Conservation (phyloP, 768 basidiomycete genomes). For the Suillus americanus region DNA sequence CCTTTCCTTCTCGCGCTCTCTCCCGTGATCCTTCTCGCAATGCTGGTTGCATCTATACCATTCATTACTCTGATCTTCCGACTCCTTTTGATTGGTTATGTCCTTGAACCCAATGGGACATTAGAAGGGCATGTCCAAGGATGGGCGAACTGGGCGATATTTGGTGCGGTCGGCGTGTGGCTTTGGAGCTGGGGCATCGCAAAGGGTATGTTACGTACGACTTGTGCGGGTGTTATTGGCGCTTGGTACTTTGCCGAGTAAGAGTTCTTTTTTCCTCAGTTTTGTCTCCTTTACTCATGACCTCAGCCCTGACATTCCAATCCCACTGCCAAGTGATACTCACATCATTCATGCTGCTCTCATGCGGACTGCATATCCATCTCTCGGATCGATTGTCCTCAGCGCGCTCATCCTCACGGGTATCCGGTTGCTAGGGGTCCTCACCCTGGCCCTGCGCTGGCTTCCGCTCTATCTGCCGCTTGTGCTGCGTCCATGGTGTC, state of each 20-base stretch:
- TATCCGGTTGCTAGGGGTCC: conserved; percentile 56
- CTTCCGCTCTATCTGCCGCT: conserved; percentile 53
- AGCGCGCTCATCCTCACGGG: conserved; percentile 75
- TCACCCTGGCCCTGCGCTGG: conserved; percentile 50
- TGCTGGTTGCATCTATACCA: conserved; percentile 72
- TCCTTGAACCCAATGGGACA: conserved; percentile 40
- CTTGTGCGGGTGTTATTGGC: conserved; percentile 80
- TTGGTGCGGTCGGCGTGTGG: conserved; percentile 52
- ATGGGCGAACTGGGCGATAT: conserved; percentile 78
- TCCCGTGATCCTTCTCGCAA: conserved; percentile 65
- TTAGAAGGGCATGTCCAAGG: conserved; percentile 53
- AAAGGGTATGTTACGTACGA: conserved; percentile 73
- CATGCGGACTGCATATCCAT: conserved; percentile 76
- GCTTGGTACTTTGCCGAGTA: conserved; percentile 87
- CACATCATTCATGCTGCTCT: conserved; percentile 78
- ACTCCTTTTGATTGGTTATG: conserved; percentile 68
- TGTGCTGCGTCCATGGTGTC: conserved; percentile 41
- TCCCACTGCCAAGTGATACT: conserved; percentile 53
- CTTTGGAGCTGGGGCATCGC: conserved; percentile 80
- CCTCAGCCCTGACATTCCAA: conserved; percentile 28
- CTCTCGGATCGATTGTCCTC: conserved; percentile 76
- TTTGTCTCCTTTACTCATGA: conserved; percentile 7
- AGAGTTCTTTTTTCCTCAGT: conserved; percentile 18
- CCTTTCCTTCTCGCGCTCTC: conserved; percentile 77
- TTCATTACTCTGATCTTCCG: conserved; percentile 80